Evolutionary conservation across 2,329 filamentous ascomycete genomes (phyloP).

Genomic region (Geosmithia putterillii): DNA sequence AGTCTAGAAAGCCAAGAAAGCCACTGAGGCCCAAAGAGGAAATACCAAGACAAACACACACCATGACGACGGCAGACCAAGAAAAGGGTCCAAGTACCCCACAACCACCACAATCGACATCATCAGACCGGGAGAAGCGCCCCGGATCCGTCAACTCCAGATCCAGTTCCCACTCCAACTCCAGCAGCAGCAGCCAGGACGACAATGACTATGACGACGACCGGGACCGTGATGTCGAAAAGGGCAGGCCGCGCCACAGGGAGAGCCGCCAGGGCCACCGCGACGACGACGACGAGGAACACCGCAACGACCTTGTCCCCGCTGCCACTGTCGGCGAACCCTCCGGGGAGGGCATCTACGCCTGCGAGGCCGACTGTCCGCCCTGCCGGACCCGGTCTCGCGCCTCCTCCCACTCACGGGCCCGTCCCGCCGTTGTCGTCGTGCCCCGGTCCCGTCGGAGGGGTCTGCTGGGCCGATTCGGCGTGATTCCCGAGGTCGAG

Average conservation of each 20-base stretch:
- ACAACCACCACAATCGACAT: background rate
- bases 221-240: background rate
- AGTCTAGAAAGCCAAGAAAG: background rate
- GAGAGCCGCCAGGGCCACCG: background rate
- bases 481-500: constrained; percentile 68
- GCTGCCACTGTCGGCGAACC: constrained; percentile 4
- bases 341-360: constrained; percentile 3
- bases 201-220: background rate
- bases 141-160: background rate
- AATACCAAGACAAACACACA: background rate
- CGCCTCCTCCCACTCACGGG: constrained; percentile 1
- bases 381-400: constrained; percentile 2
- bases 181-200: background rate
- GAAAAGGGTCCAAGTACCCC: constrained; percentile 3
- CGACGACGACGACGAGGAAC: background rate
- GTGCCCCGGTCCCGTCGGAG: constrained; percentile 41
- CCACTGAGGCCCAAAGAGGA: background rate
- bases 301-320: constrained; percentile 3
- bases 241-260: background rate
- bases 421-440: constrained; percentile 10
- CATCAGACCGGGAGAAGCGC: background rate
- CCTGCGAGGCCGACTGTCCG: constrained; percentile 1
- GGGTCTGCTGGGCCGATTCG: constrained; percentile 59
- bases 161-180: background rate
- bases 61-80: constrained; percentile 1